These are phyloP conservation scores for Blastomyces gilchristii DNA, from an alignment of 2,329 filamentous ascomycete genomes.

Conservation along the genomic window DNA sequence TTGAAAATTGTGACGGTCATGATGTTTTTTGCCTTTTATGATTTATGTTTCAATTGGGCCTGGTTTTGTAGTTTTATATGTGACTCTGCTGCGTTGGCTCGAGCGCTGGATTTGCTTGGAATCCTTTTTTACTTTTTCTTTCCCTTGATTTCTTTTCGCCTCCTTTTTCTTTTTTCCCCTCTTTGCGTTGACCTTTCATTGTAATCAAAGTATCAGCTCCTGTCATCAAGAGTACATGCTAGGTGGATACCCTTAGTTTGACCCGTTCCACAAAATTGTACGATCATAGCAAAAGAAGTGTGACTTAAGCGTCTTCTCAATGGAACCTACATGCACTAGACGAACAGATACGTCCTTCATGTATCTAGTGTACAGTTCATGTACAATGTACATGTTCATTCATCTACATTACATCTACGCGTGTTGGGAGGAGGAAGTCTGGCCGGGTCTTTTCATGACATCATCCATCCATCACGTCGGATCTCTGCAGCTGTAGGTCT, in stretches of 20 bases:
- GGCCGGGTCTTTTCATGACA: neutral
- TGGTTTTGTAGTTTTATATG: neutral
- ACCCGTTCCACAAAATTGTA: too few relatives aligned
- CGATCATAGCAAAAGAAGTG: neutral
- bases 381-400: neutral
- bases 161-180: neutral
- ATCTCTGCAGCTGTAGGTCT: neutral
- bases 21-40: neutral
- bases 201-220: too few relatives aligned
- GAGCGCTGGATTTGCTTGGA: neutral
- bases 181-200: too few relatives aligned
- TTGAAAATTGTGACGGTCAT: neutral
- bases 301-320: neutral
- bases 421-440: neutral
- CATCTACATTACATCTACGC: too few relatives aligned
- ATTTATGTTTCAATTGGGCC: neutral
- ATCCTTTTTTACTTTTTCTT: neutral
- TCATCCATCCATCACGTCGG: neutral
- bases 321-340: neutral
- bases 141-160: neutral
- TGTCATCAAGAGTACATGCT: too few relatives aligned
- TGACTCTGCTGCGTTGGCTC: neutral
- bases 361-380: neutral
- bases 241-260: too few relatives aligned
- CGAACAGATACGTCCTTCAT: too few relatives aligned